A percentile compares a stretch with the other conserved stretches of the same genome.
Evolutionary conservation across 139 green algal species (phyloP).

Genomic region (Asterochloris erici): DNA sequence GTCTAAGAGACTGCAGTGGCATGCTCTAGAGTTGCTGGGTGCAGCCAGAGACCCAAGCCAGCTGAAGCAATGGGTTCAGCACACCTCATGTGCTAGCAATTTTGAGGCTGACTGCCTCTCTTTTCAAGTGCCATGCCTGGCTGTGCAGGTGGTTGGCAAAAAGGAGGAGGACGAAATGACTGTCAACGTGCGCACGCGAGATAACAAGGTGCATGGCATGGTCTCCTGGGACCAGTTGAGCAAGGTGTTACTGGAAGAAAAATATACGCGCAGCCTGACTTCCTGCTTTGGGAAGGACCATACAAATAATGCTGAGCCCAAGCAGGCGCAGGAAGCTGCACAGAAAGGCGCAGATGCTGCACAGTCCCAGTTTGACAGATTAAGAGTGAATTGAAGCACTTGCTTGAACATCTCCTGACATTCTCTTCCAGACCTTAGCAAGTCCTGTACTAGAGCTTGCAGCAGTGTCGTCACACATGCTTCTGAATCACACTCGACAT

Average conservation of each 20-base stretch:
- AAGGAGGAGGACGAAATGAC: slow-evolving; percentile 61
- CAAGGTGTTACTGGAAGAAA: slow-evolving; percentile 34
- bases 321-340: no score
- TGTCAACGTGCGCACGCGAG: slow-evolving; percentile 93
- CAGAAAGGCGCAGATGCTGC: no score
- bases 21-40: background rate
- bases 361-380: no score
- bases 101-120: no score
- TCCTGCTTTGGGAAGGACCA: slow-evolving; percentile 31
- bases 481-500: no score
- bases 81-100: background rate
- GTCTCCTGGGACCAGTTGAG: slow-evolving; percentile 31
- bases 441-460: no score
- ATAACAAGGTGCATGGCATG: slow-evolving; percentile 80
- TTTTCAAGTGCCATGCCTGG: background rate
- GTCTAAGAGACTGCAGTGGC: background rate
- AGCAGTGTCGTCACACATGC: no score
- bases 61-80: background rate
- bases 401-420: no score
- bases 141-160: slow-evolving; percentile 72
- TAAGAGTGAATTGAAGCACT: no score
- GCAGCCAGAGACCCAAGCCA: background rate
- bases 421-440: no score
- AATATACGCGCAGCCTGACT: slow-evolving; percentile 12
- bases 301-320: no score